Evolutionary conservation across 2,329 filamentous ascomycete genomes (phyloP).

Genomic region (Pseudogymnoascus sp.): DNA sequence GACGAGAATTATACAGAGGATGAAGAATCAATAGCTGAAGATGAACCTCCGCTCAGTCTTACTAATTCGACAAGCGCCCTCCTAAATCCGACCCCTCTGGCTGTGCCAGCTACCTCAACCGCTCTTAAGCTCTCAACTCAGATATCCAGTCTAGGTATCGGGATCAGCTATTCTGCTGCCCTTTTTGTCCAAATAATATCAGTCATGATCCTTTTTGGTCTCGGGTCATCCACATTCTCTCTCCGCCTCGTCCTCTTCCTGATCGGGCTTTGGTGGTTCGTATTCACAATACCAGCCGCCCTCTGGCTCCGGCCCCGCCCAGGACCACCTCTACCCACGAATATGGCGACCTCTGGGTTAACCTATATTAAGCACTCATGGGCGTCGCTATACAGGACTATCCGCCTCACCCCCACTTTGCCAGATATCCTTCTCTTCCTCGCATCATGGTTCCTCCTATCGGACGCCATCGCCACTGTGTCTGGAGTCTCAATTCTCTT

Average conservation of each 20-base stretch:
- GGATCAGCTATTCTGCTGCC: slow-evolving; percentile 84
- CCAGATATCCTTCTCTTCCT: slow-evolving; percentile 72
- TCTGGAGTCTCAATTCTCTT: slow-evolving; percentile 92
- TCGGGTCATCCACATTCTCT: slow-evolving; percentile 73
- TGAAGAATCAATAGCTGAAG: slow-evolving; percentile 11
- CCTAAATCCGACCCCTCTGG: slow-evolving; percentile 24
- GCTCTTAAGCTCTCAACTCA: slow-evolving; percentile 78
- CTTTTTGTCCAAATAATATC: slow-evolving; percentile 75
- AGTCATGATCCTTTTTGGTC: slow-evolving; percentile 65
- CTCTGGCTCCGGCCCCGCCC: slow-evolving; percentile 83
- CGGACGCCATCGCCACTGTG: slow-evolving; percentile 88
- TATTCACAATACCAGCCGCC: slow-evolving; percentile 82
- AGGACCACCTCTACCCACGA: slow-evolving; percentile 63
- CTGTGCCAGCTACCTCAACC: slow-evolving; percentile 38
- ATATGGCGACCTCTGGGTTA: slow-evolving; percentile 22
- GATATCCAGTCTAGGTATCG: slow-evolving; percentile 87
- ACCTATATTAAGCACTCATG: slow-evolving; percentile 73
- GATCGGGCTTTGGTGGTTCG: slow-evolving; percentile 85
- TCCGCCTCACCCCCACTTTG: slow-evolving; percentile 64
- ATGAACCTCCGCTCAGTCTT: slow-evolving; percentile 15
- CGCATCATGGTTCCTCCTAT: slow-evolving; percentile 86
- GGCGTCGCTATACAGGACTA: slow-evolving; percentile 74
- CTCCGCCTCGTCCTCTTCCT: slow-evolving; percentile 80
- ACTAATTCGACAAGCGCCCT: slow-evolving; percentile 41
- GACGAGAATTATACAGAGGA: slow-evolving; percentile 8